Percentiles rank a stretch among this genome's conserved stretches.
Conservation (phyloP, 2,329 filamentous ascomycete genomes). For the Botryotinia globosa region DNA sequence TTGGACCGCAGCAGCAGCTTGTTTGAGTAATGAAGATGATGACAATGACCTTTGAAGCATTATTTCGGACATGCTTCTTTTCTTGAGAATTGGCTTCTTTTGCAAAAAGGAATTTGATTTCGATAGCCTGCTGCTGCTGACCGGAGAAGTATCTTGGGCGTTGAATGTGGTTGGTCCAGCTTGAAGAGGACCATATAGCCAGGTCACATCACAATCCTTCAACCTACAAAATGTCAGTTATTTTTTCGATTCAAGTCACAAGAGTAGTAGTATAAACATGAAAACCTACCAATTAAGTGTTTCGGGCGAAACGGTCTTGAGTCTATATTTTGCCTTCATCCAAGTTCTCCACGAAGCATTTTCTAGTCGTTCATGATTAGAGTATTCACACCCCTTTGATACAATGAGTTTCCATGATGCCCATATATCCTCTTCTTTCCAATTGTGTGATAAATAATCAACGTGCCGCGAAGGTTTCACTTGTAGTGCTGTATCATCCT, state of each 20-base stretch:
- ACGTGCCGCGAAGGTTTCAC: constrained; percentile 62
- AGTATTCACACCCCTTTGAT: constrained; percentile 67
- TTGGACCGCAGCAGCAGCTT: constrained; percentile 45
- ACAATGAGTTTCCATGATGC: constrained; percentile 94
- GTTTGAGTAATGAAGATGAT: constrained; percentile 77
- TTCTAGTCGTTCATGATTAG: constrained; percentile 64
- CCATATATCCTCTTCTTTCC: constrained; percentile 96
- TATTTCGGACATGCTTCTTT: constrained; percentile 88
- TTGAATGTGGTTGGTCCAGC: constrained; percentile 56
- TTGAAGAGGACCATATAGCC: constrained; percentile 77
- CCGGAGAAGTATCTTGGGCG: constrained; percentile 41
- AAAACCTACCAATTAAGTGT: constrained; percentile 69
- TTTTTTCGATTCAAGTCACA: background rate
- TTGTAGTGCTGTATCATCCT: constrained; percentile 53
- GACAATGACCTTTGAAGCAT: constrained; percentile 87
- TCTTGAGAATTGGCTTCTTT: constrained; percentile 79
- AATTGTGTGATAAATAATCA: constrained; percentile 93
- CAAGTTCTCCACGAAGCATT: constrained; percentile 97
- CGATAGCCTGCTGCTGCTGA: constrained; percentile 53
- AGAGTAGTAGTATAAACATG: background rate
- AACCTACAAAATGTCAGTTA: constrained; percentile 45
- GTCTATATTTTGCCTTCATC: constrained; percentile 84
- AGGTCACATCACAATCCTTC: constrained; percentile 42
- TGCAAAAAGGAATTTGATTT: constrained; percentile 56
- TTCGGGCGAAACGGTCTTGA: constrained; percentile 85